phyloP scores from a whole-genome alignment of 2,329 filamentous ascomycete genomes.

The Sclerotinia subarctica region DNA sequence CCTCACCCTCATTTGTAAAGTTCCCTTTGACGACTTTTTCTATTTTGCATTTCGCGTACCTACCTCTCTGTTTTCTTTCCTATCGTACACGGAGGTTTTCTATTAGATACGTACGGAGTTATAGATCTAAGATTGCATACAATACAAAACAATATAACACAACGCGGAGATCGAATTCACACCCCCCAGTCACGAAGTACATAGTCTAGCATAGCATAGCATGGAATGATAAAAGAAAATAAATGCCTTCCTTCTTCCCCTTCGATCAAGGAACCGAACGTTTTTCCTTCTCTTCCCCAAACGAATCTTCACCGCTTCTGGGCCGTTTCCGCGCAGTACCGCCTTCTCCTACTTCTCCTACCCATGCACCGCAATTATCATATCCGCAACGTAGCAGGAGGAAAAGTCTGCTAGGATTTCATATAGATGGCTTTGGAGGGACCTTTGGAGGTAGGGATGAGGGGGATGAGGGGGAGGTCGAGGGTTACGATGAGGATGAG shows the following conservation, averaged over 20 bases:
- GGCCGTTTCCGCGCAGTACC: conserved; percentile 65
- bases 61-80: background rate
- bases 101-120: background rate
- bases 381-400: conserved; percentile 4
- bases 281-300: conserved; percentile 45
- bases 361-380: too few species aligned
- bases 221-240: conserved; percentile 10
- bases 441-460: conserved; percentile 39
- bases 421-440: conserved; percentile 41
- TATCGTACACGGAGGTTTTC: background rate
- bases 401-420: conserved; percentile 47
- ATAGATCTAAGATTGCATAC: background rate
- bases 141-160: background rate
- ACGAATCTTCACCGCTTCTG: conserved; percentile 58
- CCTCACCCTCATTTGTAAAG: background rate
- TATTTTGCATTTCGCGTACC: background rate
- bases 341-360: conserved; percentile 36
- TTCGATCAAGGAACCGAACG: conserved; percentile 65
- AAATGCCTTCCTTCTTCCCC: conserved; percentile 64
- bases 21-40: background rate
- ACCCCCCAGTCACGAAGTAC: too few species aligned
- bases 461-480: conserved; percentile 39
- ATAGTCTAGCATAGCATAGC: background rate
- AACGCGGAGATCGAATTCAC: too few species aligned
- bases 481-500: conserved; percentile 27